These are phyloP conservation scores for Ceratocystis cubensis DNA, from an alignment of 2,329 filamentous ascomycete genomes.

Conservation along the genomic window DNA sequence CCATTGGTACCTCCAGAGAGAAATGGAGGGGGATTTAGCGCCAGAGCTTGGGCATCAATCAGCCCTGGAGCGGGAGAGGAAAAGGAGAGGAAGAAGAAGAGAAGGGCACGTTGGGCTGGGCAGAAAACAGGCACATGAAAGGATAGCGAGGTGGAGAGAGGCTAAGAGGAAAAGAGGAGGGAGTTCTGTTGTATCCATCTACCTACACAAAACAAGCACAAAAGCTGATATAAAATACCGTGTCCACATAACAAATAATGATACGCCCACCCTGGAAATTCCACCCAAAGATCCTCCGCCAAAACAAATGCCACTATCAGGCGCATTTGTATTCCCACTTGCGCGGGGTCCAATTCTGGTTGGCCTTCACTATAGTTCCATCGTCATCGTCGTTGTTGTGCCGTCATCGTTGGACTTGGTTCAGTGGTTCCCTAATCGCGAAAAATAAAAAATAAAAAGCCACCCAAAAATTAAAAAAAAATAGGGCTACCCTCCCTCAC, in stretches of 20 bases:
- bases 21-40: not conserved
- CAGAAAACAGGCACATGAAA: no score
- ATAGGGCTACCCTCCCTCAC: not conserved
- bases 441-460: not conserved
- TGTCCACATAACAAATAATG: not conserved
- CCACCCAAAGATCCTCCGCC: no score
- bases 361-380: no score
- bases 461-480: not conserved
- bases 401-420: not conserved
- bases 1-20: no score
- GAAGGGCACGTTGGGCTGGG: no score
- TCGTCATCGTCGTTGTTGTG: not conserved
- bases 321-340: no score
- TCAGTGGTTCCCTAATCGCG: not conserved
- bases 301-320: no score
- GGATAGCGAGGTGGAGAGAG: no score
- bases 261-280: not conserved
- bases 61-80: not conserved
- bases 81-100: no score
- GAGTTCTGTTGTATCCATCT: not conserved
- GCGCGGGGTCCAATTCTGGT: no score
- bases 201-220: not conserved
- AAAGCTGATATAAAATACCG: not conserved
- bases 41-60: conserved; percentile 1
- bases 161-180: not conserved